Base-by-base conservation (phyloP, 345 rosid species). In the Zanthoxylum bungeanum region DNA sequence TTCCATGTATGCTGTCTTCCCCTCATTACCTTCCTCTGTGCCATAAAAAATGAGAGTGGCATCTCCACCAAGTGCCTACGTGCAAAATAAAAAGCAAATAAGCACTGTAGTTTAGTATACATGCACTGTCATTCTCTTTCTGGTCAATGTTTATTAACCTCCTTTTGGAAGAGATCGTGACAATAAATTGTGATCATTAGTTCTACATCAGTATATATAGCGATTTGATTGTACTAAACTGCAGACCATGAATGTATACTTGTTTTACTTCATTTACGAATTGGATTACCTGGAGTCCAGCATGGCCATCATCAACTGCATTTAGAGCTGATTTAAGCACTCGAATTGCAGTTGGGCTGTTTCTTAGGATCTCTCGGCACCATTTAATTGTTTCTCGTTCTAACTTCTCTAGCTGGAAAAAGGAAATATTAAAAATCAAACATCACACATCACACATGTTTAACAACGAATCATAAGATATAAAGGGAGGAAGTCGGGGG, bases 251-350 rank as follows among this genome's bases (percentile, higher is more conserved):
- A 25, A 42, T 4, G 25, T 14, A 2, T 16, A 56, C 10, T 56
- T 9, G 7, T 52, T 52, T 9, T 42, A 4, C 36, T 47, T 17
- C 22, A 55, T 55, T 22, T 7, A n/a, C 25, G 36, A 42, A 56
- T n/a, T 9, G 27, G 22, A 34, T 12, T 77, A 92, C 97, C 93
- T 88, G 97, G 68, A 92, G 93, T 73, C 97, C 95, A 1, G 98
- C 93, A 59, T 92, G 97, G 31, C 97, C 98, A 57, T 94, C 97
- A 53, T 92, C 98, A 0, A 85, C 97, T 28, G 98, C 97, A 83
- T 90, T 94, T 33, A 92, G 90, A 73, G 98, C 85, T 61, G 98
- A 85, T 77, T 94, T 94, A 33, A 92, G 93, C 52, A 94, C 90
- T 60, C 98, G 85, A 70, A 92, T 81, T 1, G 99, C 99, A 2